These are phyloP conservation scores for Aspergillus aculeatus DNA, from an alignment of 2,329 filamentous ascomycete species.

Conservation along the genomic window DNA sequence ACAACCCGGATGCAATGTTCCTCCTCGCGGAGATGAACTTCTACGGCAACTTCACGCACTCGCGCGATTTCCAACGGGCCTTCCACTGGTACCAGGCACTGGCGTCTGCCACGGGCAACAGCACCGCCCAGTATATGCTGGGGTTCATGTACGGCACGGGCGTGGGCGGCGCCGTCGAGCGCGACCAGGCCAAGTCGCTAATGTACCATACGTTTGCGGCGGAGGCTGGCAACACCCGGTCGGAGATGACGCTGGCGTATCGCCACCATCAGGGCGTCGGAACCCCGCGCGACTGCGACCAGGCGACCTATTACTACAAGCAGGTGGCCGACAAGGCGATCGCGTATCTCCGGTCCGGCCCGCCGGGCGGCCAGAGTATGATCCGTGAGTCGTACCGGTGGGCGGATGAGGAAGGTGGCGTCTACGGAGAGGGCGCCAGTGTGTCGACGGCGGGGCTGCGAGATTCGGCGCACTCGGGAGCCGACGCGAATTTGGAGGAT, in stretches of 20 bases:
- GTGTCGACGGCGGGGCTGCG: slow-evolving; percentile 78
- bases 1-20: slow-evolving; percentile 76
- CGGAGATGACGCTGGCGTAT: slow-evolving; percentile 91
- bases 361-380: slow-evolving; percentile 80
- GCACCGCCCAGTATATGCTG: slow-evolving; percentile 91
- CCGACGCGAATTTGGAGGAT: slow-evolving; percentile 84
- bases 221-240: slow-evolving; percentile 73
- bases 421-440: slow-evolving; percentile 94
- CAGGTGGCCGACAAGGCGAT: slow-evolving; percentile 91
- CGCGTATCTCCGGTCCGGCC: slow-evolving; percentile 80
- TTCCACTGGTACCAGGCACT: slow-evolving; percentile 80
- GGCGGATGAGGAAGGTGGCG: slow-evolving; percentile 84
- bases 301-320: slow-evolving; percentile 85
- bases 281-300: slow-evolving; percentile 80
- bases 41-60: slow-evolving; percentile 88
- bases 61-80: slow-evolving; percentile 73
- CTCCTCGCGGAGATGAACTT: slow-evolving; percentile 94
- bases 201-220: slow-evolving; percentile 95
- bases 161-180: slow-evolving; percentile 73
- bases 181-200: slow-evolving; percentile 86
- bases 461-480: slow-evolving; percentile 70
- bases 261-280: slow-evolving; percentile 83
- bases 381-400: slow-evolving; percentile 77
- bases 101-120: slow-evolving; percentile 75
- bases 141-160: slow-evolving; percentile 95